These are phyloP conservation scores for Chaetomiaceae sp. DNA, from an alignment of 2,329 filamentous ascomycete genomes.

Conservation along the genomic window DNA sequence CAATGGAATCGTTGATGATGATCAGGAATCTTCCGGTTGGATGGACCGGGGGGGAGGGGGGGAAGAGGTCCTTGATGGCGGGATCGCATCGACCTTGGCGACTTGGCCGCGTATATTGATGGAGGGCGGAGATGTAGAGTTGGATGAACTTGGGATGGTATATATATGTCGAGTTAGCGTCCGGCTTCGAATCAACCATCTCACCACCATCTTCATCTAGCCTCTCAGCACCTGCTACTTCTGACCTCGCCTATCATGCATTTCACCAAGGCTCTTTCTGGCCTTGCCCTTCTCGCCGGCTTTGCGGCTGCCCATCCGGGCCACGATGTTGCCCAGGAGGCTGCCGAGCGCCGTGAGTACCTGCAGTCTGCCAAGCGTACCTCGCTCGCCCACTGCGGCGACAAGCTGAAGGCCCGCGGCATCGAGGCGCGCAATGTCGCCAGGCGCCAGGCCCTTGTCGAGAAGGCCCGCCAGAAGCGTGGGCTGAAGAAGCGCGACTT, in stretches of 20 bases:
- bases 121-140: too few relatives aligned
- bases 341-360: conserved; percentile 38
- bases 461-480: conserved; percentile 32
- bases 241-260: conserved; percentile 20
- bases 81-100: background rate
- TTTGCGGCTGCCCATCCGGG: conserved; percentile 37
- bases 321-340: conserved; percentile 39
- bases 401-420: conserved; percentile 37
- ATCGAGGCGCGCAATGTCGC: conserved; percentile 35
- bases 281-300: conserved; percentile 21
- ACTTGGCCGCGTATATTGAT: background rate
- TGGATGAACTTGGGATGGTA: background rate
- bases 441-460: conserved; percentile 34
- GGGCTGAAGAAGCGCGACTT: conserved; percentile 35
- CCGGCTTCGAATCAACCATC: background rate
- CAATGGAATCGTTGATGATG: background rate
- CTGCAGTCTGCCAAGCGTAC: conserved; percentile 32
- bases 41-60: too few relatives aligned
- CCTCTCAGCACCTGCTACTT: background rate
- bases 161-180: background rate
- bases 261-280: conserved; percentile 25
- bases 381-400: conserved; percentile 37
- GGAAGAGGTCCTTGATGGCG: background rate
- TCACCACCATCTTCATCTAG: background rate
- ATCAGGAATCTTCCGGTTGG: background rate